Base-by-base conservation (phyloP, 192 early-diverging fungal species). In the Martensiomyces pterosporus region DNA sequence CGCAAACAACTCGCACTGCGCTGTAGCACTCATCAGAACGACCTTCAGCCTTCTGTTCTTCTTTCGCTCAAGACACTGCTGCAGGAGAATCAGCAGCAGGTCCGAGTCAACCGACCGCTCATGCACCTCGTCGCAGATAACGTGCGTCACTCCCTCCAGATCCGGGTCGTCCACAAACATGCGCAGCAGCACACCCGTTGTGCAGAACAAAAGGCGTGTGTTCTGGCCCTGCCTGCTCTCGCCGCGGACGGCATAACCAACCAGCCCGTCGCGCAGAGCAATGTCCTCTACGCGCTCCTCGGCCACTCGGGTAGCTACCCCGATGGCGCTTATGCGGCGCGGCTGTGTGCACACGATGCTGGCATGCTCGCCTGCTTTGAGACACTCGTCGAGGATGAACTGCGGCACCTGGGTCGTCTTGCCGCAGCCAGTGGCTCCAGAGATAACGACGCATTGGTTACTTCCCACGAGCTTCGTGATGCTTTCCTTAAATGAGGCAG, bases 11-110 rank as follows among this genome's bases (percentile, higher is more conserved):
- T 83, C 75, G 46, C 85, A 82, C 60, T 94, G 89, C 48, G 88
- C 82, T 0, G 90, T 93, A 33, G 93, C 93, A 40, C 88, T 91
- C 93, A 96, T 96, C 49, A 96, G 76, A 22, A 96, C 83, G 9
- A 96, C 66, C 24, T 79, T 75, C 9, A 96, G 52, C n/a, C n/a
- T n/a, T n/a, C n/a, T n/a, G 0, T 45, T 43, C 3, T 4, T 14
- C 33, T 76, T 72, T 12, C 83, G 72, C 14, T 41, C 46, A 3
- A 91, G 22, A 19, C 87, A 67, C 39, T 80, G 70, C 8, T 82
- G 75, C 16, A 93, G 65, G 25, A 96, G 74, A 35, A 84, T 85
- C 33, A 96, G 75, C 24, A 92, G 68, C 39, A 96, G 79, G 52
- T 96, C 93, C 0, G 86, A 88, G 62, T 86, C 80, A 1, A 83